Conservation (phyloP, 2,329 filamentous ascomycete species). For the Cryphonectria carpinicola region DNA sequence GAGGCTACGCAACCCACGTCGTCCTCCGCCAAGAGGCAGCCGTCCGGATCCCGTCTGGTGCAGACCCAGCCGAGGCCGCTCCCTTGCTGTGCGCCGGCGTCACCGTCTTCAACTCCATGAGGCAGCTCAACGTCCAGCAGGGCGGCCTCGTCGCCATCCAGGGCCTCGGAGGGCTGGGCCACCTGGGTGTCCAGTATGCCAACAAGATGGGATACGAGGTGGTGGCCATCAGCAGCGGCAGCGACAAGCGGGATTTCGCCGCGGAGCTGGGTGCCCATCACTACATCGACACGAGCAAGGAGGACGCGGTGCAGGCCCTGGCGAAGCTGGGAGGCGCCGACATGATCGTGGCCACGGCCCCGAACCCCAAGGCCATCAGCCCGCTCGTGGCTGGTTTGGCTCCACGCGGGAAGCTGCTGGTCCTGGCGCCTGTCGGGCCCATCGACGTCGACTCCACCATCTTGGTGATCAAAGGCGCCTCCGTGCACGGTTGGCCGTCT, state of each 20-base stretch:
- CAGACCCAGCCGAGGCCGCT: slow-evolving; percentile 58
- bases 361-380: slow-evolving; percentile 58
- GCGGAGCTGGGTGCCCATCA: slow-evolving; percentile 62
- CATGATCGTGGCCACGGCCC: slow-evolving; percentile 65
- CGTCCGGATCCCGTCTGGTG: slow-evolving; percentile 56
- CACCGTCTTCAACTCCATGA: slow-evolving; percentile 65
- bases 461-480: slow-evolving; percentile 55
- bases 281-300: slow-evolving; percentile 60
- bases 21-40: slow-evolving; percentile 63
- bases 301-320: slow-evolving; percentile 54
- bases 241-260: slow-evolving; percentile 71
- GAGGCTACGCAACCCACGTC: slow-evolving; percentile 70
- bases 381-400: slow-evolving; percentile 57
- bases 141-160: slow-evolving; percentile 63
- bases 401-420: slow-evolving; percentile 57
- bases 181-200: slow-evolving; percentile 78
- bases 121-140: slow-evolving; percentile 56
- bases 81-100: slow-evolving; percentile 68
- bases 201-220: slow-evolving; percentile 76
- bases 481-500: slow-evolving; percentile 64
- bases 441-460: slow-evolving; percentile 47
- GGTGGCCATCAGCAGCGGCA: slow-evolving; percentile 65
- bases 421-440: slow-evolving; percentile 55
- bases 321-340: slow-evolving; percentile 62
- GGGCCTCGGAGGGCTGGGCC: slow-evolving; percentile 76